A percentile compares a stretch with the other conserved stretches of the same genome.
Conservation (phyloP, 2,329 filamentous ascomycete species). For the Ceratocystis harringtonii region DNA sequence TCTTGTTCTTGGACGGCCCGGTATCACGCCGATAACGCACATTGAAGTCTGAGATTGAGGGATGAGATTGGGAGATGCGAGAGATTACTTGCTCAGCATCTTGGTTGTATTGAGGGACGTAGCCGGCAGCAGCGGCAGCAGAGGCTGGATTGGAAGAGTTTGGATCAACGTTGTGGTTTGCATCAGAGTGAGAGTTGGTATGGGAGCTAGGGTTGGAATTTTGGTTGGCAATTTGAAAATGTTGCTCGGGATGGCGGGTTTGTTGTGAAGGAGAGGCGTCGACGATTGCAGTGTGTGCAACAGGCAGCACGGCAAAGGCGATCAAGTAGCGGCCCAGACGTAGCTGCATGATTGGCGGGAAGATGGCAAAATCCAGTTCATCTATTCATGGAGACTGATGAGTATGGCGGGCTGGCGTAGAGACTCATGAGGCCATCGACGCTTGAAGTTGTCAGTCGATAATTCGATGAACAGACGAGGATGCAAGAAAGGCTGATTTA, state of each 20-base stretch:
- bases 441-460: slow-evolving; percentile 6
- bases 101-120: slow-evolving; percentile 7
- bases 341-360: slow-evolving; percentile 17
- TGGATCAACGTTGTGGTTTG: not conserved
- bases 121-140: slow-evolving; percentile 17
- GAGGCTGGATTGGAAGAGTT: not conserved
- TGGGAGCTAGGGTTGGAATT: not conserved
- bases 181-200: not conserved
- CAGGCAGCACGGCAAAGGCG: slow-evolving; percentile 17
- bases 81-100: slow-evolving; percentile 7
- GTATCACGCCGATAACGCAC: slow-evolving; percentile 11
- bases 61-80: slow-evolving; percentile 7
- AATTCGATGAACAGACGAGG: not conserved
- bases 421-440: slow-evolving; percentile 17
- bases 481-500: not conserved
- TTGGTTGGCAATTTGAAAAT: not conserved
- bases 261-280: slow-evolving; percentile 14
- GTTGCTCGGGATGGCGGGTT: slow-evolving; percentile 9
- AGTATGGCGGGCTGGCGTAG: slow-evolving; percentile 9
- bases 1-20: slow-evolving; percentile 19
- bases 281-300: slow-evolving; percentile 17
- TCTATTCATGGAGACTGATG: slow-evolving; percentile 15
- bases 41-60: slow-evolving; percentile 9
- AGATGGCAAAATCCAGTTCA: slow-evolving; percentile 11
- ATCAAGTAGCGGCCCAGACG: slow-evolving; percentile 16